Evolutionary conservation across 176 grass and related monocot species (phyloP).

Genomic region (Sorghum bicolor): DNA sequence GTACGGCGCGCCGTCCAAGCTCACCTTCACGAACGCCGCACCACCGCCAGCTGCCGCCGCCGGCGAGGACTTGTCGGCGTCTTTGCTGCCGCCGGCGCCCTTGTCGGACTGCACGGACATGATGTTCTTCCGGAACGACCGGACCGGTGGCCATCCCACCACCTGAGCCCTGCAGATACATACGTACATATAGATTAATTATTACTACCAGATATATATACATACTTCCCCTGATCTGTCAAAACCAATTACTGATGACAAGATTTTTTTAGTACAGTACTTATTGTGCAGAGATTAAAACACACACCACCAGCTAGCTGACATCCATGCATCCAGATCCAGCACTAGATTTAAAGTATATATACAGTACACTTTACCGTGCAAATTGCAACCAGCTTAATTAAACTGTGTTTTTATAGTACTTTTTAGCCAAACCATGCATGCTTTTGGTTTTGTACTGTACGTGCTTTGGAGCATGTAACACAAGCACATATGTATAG

Average conservation of each 20-base stretch:
- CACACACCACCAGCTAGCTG: not conserved
- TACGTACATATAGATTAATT: not conserved
- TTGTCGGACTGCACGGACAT: conserved; percentile 60
- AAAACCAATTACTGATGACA: not conserved
- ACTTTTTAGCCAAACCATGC: not conserved
- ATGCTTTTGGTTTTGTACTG: not conserved
- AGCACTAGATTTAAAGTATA: not conserved
- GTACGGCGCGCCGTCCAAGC: conserved; percentile 90
- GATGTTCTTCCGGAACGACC: conserved; percentile 97
- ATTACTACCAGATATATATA: not conserved
- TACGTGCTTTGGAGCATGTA: not conserved
- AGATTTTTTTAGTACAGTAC: not conserved
- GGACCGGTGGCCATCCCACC: conserved; percentile 91
- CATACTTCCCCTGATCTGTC: not conserved
- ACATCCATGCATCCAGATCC: not conserved
- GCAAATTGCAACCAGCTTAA: not conserved
- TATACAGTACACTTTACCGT: not conserved
- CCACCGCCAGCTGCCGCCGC: not conserved
- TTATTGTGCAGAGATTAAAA: not conserved
- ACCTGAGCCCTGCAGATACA: conserved; percentile 62
- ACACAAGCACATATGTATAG: not conserved
- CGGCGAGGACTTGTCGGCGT: conserved; percentile 36
- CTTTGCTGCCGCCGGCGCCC: conserved; percentile 28
- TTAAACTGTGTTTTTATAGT: no score
- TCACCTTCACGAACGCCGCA: conserved; percentile 83